Evolutionary conservation across 1,284 basidiomycete genomes (phyloP).

Genomic region (Cutaneotrichosporon cyanovorans): DNA sequence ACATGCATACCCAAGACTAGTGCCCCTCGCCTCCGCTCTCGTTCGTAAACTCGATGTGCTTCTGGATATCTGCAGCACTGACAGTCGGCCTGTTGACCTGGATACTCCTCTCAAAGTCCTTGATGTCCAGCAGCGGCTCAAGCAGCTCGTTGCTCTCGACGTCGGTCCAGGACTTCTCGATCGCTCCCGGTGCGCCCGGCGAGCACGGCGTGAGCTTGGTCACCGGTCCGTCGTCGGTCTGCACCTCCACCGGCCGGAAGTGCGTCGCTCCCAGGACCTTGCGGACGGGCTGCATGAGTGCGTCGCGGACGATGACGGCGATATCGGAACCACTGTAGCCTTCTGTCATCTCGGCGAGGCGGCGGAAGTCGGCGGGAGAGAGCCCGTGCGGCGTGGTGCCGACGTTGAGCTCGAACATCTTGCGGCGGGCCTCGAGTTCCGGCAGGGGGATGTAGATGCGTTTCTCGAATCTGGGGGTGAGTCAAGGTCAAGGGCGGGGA

Average conservation of each 20-base stretch:
- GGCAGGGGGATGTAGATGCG: slow-evolving; percentile 97
- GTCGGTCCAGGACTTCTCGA: slow-evolving; percentile 90
- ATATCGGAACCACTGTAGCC: slow-evolving; percentile 97
- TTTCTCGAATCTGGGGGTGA: slow-evolving; percentile 93
- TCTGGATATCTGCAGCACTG: slow-evolving; percentile 76
- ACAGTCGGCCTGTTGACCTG: slow-evolving; percentile 82
- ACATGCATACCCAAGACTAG: slow-evolving; percentile 1
- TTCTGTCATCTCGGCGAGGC: slow-evolving; percentile 77
- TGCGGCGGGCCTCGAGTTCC: slow-evolving; percentile 81
- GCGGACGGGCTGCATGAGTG: slow-evolving; percentile 96
- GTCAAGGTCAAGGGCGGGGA: no score
- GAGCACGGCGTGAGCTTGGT: slow-evolving; percentile 82
- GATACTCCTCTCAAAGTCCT: slow-evolving; percentile 81
- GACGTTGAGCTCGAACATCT: slow-evolving; percentile 95
- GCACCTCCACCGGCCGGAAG: slow-evolving; percentile 59
- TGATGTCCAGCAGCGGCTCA: slow-evolving; percentile 70
- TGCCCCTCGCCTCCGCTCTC: slow-evolving; percentile 51
- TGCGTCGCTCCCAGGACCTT: slow-evolving; percentile 94
- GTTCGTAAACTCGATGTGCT: slow-evolving; percentile 86
- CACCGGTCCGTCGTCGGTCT: slow-evolving; percentile 48
- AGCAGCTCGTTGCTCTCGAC: slow-evolving; percentile 81
- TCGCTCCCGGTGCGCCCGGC: slow-evolving; percentile 76
- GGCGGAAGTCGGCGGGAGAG: slow-evolving; percentile 67
- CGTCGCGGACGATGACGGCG: slow-evolving; percentile 89
- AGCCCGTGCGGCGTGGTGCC: slow-evolving; percentile 87